Evolutionary conservation across 768 basidiomycete species (phyloP).

Genomic region (Psilocybe tampanensis): DNA sequence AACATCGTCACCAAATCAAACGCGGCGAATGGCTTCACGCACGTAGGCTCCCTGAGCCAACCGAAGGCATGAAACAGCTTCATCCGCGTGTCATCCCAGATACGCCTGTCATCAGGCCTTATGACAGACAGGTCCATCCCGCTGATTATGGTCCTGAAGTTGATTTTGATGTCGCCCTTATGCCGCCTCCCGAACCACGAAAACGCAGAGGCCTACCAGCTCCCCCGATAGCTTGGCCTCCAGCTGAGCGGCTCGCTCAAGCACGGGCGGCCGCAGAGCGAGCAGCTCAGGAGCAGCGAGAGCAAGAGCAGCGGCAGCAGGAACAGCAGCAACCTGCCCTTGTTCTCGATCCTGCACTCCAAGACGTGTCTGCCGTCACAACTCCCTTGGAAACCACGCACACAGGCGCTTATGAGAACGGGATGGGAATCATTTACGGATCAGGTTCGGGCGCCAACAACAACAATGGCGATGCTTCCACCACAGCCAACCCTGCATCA

Average conservation of each 20-base stretch:
- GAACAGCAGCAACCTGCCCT: not conserved
- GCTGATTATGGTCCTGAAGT: not conserved
- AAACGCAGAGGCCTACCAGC: too few species aligned
- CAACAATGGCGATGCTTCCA: not conserved
- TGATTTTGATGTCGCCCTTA: too few species aligned
- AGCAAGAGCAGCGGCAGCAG: not conserved
- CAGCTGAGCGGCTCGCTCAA: too few species aligned
- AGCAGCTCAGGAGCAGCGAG: too few species aligned
- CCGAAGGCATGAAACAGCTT: not conserved
- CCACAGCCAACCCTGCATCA: not conserved
- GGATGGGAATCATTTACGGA: too few species aligned
- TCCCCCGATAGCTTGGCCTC: too few species aligned
- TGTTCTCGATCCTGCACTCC: conserved; percentile 14
- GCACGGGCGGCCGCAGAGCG: too few species aligned
- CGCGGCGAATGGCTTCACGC: conserved; percentile 52
- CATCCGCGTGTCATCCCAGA: not conserved
- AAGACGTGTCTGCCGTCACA: conserved; percentile 7
- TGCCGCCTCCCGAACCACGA: too few species aligned
- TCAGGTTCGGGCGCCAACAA: not conserved
- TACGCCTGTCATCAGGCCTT: not conserved
- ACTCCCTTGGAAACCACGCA: not conserved
- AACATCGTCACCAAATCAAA: conserved; percentile 76
- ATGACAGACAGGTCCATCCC: not conserved
- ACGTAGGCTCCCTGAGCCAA: not conserved
- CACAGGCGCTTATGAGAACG: conserved; percentile 1